Conservation (phyloP, 139 green algal species). For the Closterium sp. region DNA sequence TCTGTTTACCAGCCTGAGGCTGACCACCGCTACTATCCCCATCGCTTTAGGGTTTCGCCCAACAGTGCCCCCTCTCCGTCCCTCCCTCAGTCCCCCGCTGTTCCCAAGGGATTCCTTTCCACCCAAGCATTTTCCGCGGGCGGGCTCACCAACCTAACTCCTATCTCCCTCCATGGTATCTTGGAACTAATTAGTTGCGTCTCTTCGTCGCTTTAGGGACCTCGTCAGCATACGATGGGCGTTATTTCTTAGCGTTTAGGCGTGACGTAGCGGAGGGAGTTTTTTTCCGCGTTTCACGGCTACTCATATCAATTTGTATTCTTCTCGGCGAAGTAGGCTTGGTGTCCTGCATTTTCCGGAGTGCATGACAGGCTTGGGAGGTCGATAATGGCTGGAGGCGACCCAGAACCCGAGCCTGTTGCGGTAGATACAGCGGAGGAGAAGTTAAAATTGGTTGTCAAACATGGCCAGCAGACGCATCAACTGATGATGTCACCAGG, state of each 20-base stretch:
- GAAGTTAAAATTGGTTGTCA: background rate
- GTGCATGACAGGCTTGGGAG: background rate
- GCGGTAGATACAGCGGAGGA: background rate
- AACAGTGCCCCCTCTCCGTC: background rate
- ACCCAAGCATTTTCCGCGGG: background rate
- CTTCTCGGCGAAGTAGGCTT: too few relatives aligned
- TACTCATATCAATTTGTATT: too few relatives aligned
- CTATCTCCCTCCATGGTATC: background rate
- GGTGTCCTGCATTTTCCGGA: background rate
- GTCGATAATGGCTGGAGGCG: background rate
- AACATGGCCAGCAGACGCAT: background rate
- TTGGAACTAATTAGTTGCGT: background rate
- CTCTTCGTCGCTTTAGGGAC: background rate
- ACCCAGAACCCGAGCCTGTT: background rate
- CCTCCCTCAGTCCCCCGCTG: background rate
- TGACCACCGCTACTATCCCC: background rate
- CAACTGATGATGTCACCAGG: background rate
- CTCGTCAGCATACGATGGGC: background rate
- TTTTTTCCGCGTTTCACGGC: too few relatives aligned
- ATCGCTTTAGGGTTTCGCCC: background rate
- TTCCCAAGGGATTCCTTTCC: background rate
- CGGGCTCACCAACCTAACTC: background rate
- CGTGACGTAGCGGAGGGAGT: background rate
- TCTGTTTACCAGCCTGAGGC: too few relatives aligned
- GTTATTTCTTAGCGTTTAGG: background rate